Base-by-base conservation (phyloP, 2,329 filamentous ascomycete genomes). In the Verticillium alfalfae region DNA sequence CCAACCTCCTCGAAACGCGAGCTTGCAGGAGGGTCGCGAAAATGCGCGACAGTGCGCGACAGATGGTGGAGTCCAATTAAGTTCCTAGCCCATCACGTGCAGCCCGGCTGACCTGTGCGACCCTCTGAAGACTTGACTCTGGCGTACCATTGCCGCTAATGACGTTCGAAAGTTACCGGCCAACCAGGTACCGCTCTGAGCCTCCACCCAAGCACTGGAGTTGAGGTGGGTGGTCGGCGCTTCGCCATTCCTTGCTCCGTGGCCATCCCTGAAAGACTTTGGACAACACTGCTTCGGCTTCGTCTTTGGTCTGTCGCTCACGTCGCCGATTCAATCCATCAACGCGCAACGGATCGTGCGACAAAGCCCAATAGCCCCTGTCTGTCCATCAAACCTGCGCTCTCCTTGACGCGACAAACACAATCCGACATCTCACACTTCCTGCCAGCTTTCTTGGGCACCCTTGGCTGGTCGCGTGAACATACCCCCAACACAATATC, bases 381-480 rank as follows among this genome's bases (percentile, higher is more conserved):
- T 31, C 56, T 57, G 57, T 39, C 38, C 55, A 61, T 56, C 58
- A 41, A 34, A 67, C 60, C 60, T 49, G 58, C 45, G 10, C 18
- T 31, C 5, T 2, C 45, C n/a, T 26, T 52, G 8, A 22, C 18
- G 45, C 45, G 45, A 52, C 45, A 52, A 22, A 52, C 45, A 52
- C 36, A 52, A 5, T 12, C 18, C 45, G 45, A 52, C 10, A 52
- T 18, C 34, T 62, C 55, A 31, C 18, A 16, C 16, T 34, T 52
- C 31, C 34, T 59, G 57, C 26, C 45, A n/a, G n/a, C 34, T 34
- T 54, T 31, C 26, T 34, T 59, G 45, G 49, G 61, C 61, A 63
- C 67, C 58, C 60, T 58, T 57, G 57, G 61, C 66, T 68, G 69
- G 73, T 80, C 78, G 79, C 78, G 79, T 80, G 75, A 70, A 72